A percentile compares a stretch with the other conserved stretches of the same genome.
Conservation (phyloP, 495 filamentous ascomycete species). For the Mytilinidion resinicola region DNA sequence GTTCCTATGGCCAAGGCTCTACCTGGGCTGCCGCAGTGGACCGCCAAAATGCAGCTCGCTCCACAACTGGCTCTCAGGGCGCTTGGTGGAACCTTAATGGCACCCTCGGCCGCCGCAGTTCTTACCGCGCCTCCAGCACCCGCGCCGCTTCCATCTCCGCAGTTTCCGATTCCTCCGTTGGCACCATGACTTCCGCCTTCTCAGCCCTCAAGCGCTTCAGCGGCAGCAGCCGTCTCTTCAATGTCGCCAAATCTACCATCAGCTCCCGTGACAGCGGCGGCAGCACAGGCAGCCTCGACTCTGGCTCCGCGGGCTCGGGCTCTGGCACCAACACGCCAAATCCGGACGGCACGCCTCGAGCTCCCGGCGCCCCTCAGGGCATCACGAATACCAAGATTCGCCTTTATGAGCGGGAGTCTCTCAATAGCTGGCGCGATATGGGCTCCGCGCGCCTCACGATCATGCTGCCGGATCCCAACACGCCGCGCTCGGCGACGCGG, state of each 20-base stretch:
- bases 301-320: slow-evolving; percentile 44
- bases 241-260: slow-evolving; percentile 61
- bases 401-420: slow-evolving; percentile 69
- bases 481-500: slow-evolving; percentile 33
- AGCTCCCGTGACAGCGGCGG: slow-evolving; percentile 49
- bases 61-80: slow-evolving; percentile 18
- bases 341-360: slow-evolving; percentile 45
- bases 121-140: slow-evolving; percentile 53
- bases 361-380: slow-evolving; percentile 19
- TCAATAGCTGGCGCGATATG: slow-evolving; percentile 81
- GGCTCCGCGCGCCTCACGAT: slow-evolving; percentile 78
- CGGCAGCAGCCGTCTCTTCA: slow-evolving; percentile 58
- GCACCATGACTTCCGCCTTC: slow-evolving; percentile 58
- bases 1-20: slow-evolving; percentile 30
- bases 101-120: slow-evolving; percentile 46
- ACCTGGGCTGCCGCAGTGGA: slow-evolving; percentile 39
- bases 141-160: slow-evolving; percentile 44
- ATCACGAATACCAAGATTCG: slow-evolving; percentile 74
- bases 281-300: slow-evolving; percentile 54
- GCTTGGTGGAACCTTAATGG: slow-evolving; percentile 23
- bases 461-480: slow-evolving; percentile 47
- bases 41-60: slow-evolving; percentile 34
- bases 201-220: slow-evolving; percentile 70
- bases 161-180: slow-evolving; percentile 47
- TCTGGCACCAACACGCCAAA: slow-evolving; percentile 52